phyloP scores from a whole-genome alignment of 768 basidiomycete species.

The Tylopilus sp. region DNA sequence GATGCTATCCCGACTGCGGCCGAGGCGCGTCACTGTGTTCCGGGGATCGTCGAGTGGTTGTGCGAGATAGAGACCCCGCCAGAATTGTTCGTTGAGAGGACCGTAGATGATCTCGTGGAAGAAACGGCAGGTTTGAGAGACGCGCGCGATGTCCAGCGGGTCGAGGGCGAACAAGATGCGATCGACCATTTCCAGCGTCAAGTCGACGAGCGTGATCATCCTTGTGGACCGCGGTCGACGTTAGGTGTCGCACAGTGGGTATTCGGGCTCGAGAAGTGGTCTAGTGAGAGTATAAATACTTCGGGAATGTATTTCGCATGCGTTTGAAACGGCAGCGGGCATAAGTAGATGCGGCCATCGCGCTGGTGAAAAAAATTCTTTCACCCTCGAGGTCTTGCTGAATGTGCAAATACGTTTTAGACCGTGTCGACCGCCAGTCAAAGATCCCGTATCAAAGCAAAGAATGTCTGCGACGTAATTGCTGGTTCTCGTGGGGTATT shows the following conservation, averaged over 20 bases:
- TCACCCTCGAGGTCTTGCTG: constrained; percentile 12
- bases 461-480: neutral
- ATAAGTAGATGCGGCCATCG: constrained; percentile 14
- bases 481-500: neutral
- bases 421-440: constrained; percentile 1
- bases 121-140: constrained; percentile 48
- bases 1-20: constrained; percentile 25
- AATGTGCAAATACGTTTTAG: neutral
- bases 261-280: neutral
- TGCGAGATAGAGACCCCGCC: constrained; percentile 63
- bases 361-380: constrained; percentile 25
- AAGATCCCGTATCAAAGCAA: neutral
- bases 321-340: constrained; percentile 19
- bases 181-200: constrained; percentile 62
- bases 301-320: neutral
- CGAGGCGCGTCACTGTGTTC: constrained; percentile 38
- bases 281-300: constrained; percentile 8
- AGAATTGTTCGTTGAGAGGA: constrained; percentile 42
- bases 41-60: constrained; percentile 65
- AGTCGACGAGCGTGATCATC: constrained; percentile 28
- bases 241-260: neutral
- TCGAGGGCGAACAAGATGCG: constrained; percentile 53
- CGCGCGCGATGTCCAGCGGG: constrained; percentile 54
- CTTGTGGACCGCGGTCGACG: neutral
- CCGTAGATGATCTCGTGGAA: constrained; percentile 46